Base-by-base conservation (phyloP, 345 rosid species). In the Firmiana major region DNA sequence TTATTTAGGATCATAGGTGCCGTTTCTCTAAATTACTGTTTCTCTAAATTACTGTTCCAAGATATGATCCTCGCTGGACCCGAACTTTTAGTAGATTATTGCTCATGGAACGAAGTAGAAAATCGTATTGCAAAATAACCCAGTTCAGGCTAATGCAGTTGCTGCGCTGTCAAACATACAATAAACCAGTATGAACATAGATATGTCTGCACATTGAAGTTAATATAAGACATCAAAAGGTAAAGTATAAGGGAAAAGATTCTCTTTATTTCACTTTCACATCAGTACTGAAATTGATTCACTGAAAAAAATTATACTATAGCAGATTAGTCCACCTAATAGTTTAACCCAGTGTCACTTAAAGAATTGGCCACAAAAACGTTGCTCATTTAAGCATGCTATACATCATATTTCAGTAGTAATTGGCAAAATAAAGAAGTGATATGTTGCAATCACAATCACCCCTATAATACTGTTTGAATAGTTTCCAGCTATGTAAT, bases 401-500 rank as follows among this genome's bases (percentile, higher is more conserved):
- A 54, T 5, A 42, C 63, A 67, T 26, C 66, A 62, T 28, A 26
- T 55, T 65, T 17, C 15, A 55, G 13, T 19, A 48, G 3, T 17
- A 60, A 53, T 40, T 63, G 45, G 68, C 49, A 73, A 10, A 21
- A 5, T n/a, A 21, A 67, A 67, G 60, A 53, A 77, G 74, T 3
- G 19, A 36, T 40, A 63, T 16, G 69, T 65, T 45, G 38, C 55
- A 21, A 36, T 22, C 1, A 9, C 7, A 43, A 24, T 38, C 24
- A 67, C 51, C 10, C 11, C 4, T 43, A 68, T 43, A 6, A 16
- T 45, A 68, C 19, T 28, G 2, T 46, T 26, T 28, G 17, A 68
- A 24, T 73, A 73, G 34, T 63, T 40, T 79, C 65, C 60, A 42
- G 19, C 53, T 48, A 75, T 31, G 58, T 46, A 21, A 43, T 42